Evolutionary conservation across 768 basidiomycete species (phyloP).

Genomic region (Leccinum rimulosum): DNA sequence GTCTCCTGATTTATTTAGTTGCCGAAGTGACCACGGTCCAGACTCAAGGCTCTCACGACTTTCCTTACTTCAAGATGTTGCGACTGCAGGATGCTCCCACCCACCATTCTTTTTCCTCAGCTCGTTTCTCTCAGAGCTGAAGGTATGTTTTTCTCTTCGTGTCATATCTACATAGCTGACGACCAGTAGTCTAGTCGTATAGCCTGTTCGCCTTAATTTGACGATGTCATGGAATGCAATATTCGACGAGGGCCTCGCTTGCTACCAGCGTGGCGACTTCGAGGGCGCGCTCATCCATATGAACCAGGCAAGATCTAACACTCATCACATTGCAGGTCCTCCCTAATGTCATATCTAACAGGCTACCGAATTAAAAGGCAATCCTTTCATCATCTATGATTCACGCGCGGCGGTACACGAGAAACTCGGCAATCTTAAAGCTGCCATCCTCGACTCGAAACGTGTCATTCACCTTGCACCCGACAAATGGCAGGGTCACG

Average conservation of each 20-base stretch:
- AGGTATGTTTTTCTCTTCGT: background rate
- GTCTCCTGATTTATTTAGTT: background rate
- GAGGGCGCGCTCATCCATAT: conserved; percentile 51
- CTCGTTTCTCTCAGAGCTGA: background rate
- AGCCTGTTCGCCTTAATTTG: background rate
- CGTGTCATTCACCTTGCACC: conserved; percentile 68
- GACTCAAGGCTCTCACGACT: background rate
- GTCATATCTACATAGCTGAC: background rate
- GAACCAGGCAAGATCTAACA: conserved; percentile 37
- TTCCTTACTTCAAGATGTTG: background rate
- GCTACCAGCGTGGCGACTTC: conserved; percentile 39
- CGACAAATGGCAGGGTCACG: conserved; percentile 72
- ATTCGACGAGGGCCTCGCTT: conserved; percentile 42
- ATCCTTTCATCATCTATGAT: conserved; percentile 57
- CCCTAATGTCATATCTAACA: conserved; percentile 24
- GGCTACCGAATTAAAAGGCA: conserved; percentile 49
- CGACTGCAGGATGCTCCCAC: background rate
- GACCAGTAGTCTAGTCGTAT: background rate
- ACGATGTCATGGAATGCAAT: conserved; percentile 44
- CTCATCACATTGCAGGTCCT: background rate
- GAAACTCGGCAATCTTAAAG: conserved; percentile 56
- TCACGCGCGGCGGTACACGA: conserved; percentile 73
- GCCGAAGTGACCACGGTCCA: background rate
- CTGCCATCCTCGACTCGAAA: conserved; percentile 69
- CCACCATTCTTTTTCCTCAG: background rate